Evolutionary conservation across 2,329 filamentous ascomycete species (phyloP).

Genomic region (Elsinoe batatas): DNA sequence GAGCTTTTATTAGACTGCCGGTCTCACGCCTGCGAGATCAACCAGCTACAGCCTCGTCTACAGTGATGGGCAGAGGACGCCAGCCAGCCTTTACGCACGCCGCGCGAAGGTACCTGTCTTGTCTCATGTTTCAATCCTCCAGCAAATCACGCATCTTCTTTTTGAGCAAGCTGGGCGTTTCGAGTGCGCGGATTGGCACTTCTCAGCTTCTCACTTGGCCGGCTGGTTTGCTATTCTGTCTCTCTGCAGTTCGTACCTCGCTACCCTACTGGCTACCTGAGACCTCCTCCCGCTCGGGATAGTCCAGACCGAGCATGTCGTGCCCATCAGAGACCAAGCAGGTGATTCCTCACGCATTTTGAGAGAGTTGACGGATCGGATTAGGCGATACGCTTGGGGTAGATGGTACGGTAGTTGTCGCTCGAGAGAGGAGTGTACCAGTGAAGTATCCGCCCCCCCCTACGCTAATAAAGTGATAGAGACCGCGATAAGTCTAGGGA

Average conservation of each 20-base stretch:
- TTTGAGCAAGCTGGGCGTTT: conserved; percentile 4
- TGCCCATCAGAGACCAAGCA: too few species aligned
- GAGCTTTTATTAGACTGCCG: background rate
- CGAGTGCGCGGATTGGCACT: background rate
- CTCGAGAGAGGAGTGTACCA: too few species aligned
- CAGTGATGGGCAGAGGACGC: background rate
- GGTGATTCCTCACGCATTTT: background rate
- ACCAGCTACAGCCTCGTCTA: conserved; percentile 7
- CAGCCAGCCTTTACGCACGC: conserved; percentile 8
- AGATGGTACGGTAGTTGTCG: too few species aligned
- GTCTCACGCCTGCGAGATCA: background rate
- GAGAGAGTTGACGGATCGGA: background rate
- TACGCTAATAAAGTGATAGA: too few species aligned
- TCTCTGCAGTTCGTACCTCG: background rate
- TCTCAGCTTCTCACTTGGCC: background rate
- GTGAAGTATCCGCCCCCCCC: too few species aligned
- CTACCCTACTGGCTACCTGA: background rate
- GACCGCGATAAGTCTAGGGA: too few species aligned
- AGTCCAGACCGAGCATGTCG: background rate
- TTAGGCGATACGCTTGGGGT: too few species aligned
- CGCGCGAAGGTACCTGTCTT: background rate
- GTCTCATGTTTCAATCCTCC: background rate
- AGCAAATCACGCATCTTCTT: conserved; percentile 5
- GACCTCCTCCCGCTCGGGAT: background rate
- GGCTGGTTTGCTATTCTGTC: background rate